Base-by-base conservation (phyloP, 805 yeast species). In the Saccharomyces kudriavzevii region DNA sequence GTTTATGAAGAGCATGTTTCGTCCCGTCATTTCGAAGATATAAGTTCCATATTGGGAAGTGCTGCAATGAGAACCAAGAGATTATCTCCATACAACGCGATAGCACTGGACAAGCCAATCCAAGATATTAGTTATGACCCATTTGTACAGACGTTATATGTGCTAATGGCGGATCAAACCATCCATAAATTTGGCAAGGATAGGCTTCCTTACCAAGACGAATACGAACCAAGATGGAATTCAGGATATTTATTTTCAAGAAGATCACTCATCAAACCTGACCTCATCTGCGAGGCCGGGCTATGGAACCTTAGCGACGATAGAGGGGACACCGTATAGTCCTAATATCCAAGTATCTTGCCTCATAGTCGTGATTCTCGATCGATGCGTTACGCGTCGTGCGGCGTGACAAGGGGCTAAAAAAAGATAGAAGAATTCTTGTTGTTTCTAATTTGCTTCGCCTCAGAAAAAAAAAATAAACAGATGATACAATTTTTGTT, bases 141-240 rank as follows among this genome's bases (percentile, higher is more conserved):
- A 6, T 17, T 17, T 2, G 45, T 35, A 3, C 27, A 51, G n/a
- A 47, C 25, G 17, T 53, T 60, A 8, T 56, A 52, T 43, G 51
- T 60, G 22, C 46, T 60, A 22, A 50, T 57, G 25, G 35, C 29
- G 4, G 60, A 60, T 49, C 57, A 56, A 26, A 52, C 63, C 2
- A 56, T 60, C 8, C 40, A 54, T 22, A 51, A 50, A n/a, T 57
- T 55, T 31, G 31, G 31, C 17, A 45, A 45, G 20, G 28, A 26
- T 24, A 24, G 28, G 10, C 17, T 25, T 5, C 47, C 26, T 22
- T 14, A 24, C n/a, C 17, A 45, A 22, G 47, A 24, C 28, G 20
- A 14, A 6, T 35, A 35, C 22, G 24, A 35, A 9, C 24, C 43
- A 17, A 20, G 43, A 20, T 35, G 43, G 43, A 35, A 35, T 20